Base-by-base conservation (phyloP, 192 early-diverging fungal genomes). In the Pilaira anomala region DNA sequence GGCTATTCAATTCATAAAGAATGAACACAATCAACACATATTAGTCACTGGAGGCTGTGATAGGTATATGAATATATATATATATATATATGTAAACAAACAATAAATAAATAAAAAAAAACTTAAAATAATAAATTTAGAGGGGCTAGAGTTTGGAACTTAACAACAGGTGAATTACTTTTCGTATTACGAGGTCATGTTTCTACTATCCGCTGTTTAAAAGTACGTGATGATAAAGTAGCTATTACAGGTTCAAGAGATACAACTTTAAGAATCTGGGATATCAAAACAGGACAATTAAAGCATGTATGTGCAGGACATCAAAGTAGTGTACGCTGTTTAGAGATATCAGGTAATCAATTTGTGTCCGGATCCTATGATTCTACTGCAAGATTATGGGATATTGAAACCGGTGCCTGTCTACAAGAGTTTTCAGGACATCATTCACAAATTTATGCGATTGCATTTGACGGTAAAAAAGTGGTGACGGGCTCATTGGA, bases 21-120 rank as follows among this genome's bases (percentile, higher is more conserved):
- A 52, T 13, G 36, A 67, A 14, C 48, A 75, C 41, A 80, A 75
- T 60, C 77, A 87, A n/a, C 69, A 84, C 42, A 82, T 91, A 1
- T 78, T 99, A 18, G 92, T 99, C 18, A 92, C 92, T 61, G 97
- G 97, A 40, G 93, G 92, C 39, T 98, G 95, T 45, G 97, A 99
- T 71, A 79, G 97, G 68, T 92, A 90, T 74, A 59, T 26, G 2
- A 25, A 3, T 33, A 4, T 33, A 33, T n/a, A n/a, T n/a, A n/a
- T n/a, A n/a, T n/a, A 7, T 33, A 33, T 33, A 33, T 33, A 33
- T 33, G 3, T 33, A 33, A 33, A 3, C 7, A 33, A 5, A 5
- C 7, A 7, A 39, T 9, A 57, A 46, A 46, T 7, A 66, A 14
- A 58, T 9, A 63, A 56, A 56, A 4, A 22, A 21, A 33, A 33